Evolutionary conservation across 2,329 filamentous ascomycete genomes (phyloP), one percentile per base, ranked within the genome.

Genomic region (Aspergillus neoniger): DNA sequence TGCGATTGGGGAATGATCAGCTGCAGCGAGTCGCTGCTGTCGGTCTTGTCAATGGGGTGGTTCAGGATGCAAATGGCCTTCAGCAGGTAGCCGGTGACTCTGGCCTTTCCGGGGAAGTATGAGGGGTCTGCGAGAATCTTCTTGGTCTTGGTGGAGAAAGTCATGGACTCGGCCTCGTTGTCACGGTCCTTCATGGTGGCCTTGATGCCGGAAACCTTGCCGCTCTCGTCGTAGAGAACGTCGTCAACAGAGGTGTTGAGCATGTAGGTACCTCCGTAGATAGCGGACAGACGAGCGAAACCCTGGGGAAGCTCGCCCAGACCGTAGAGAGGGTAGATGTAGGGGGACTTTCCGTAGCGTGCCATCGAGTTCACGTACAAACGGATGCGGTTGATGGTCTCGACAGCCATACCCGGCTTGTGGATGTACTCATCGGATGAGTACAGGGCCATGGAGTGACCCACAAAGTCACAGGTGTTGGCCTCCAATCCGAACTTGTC

Each of bases 221-320:
- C 86, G 58, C 83, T 86, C 44, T 72, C 72, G 61, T 96, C 91
- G 75, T 95, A 96, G 63, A 90, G 78, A 67, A 99, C 82, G 82
- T 99, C 95, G 65, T 98, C 91, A 58, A 99, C 86, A 69, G 88
- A 88, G 69, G 95, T 96, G 84, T 98, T 98, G 73, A 99, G 89
- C 93, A 99, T 99, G 82, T 99, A 99, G 54, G 95, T 99, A 70
- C 95, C 95, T 67, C 95, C 95, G 76, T 99, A 98, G 80, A 99
- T 98, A 77, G 95, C 95, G 43, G 93, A 97, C 57, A 99, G 86
- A 78, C 95, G 93, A 65, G 95, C 95, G 73, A 99, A 99, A 62
- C 94, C 94, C 81, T 99, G 95, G 38, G 95, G 96, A 59, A 99
- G 89, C 82, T 99, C 95, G 76, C 91, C 95, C 53, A 99, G 88